phyloP scores from a whole-genome alignment of 2,329 filamentous ascomycete genomes.

The Alternaria hordeiaustralica region DNA sequence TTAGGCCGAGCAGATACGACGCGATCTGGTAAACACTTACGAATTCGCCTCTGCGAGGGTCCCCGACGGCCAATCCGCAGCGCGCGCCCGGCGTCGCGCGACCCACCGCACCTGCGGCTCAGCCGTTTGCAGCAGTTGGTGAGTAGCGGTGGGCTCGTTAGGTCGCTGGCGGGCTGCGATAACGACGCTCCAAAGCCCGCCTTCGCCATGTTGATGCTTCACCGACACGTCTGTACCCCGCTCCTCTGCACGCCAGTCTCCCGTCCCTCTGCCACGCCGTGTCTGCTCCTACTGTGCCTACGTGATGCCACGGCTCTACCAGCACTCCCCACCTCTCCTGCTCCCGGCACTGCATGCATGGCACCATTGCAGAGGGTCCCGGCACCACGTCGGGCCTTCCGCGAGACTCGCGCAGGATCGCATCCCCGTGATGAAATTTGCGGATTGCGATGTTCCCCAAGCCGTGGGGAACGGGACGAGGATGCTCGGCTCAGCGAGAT shows the following conservation, averaged over 20 bases:
- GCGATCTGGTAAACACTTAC: conserved; percentile 27
- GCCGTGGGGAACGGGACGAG: conserved; percentile 29
- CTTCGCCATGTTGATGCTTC: conserved; percentile 20
- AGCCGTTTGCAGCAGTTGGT: conserved; percentile 37
- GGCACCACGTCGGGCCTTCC: conserved; percentile 15
- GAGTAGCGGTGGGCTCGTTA: conserved; percentile 31
- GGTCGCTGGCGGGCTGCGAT: conserved; percentile 30
- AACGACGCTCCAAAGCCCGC: conserved; percentile 22
- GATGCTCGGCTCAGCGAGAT: conserved; percentile 21
- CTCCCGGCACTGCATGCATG: conserved; percentile 10
- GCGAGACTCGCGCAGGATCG: conserved; percentile 17
- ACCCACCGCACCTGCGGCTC: conserved; percentile 36
- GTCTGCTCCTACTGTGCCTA: neutral
- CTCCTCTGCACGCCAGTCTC: conserved; percentile 12
- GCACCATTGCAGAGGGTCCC: conserved; percentile 12
- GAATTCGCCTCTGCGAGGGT: conserved; percentile 9
- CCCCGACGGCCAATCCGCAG: conserved; percentile 20
- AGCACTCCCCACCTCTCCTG: conserved; percentile 7
- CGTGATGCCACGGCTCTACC: conserved; percentile 10
- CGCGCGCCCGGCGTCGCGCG: conserved; percentile 9
- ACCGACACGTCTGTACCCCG: conserved; percentile 38
- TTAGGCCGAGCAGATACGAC: conserved; percentile 27
- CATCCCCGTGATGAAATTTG: conserved; percentile 10
- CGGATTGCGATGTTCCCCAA: conserved; percentile 19
- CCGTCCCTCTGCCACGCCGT: neutral